Evolutionary conservation across 495 filamentous ascomycete genomes (phyloP).

Genomic region (Bacidia gigantensis): DNA sequence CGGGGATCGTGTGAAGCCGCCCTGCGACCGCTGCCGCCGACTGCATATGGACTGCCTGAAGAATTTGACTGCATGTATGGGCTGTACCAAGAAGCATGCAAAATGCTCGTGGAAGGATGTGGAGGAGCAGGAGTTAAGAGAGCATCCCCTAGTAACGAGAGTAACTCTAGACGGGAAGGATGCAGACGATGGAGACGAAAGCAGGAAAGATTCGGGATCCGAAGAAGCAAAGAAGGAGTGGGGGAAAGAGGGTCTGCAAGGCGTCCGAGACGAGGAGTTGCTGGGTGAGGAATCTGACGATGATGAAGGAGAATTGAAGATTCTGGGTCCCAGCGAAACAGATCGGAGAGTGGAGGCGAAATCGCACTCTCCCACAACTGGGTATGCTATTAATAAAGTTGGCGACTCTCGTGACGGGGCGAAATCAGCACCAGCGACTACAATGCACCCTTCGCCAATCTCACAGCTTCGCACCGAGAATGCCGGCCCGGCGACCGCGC

Average conservation of each 20-base stretch:
- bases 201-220: neutral
- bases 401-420: slow-evolving; percentile 1
- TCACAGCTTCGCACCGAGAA: neutral
- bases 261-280: slow-evolving; percentile 18
- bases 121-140: slow-evolving; percentile 50
- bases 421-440: slow-evolving; percentile 1
- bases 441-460: neutral
- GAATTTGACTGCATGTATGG: slow-evolving; percentile 71
- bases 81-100: slow-evolving; percentile 78
- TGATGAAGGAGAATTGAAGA: slow-evolving; percentile 14
- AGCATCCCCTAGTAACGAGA: slow-evolving; percentile 17
- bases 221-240: neutral
- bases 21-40: slow-evolving; percentile 71
- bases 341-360: neutral
- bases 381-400: neutral
- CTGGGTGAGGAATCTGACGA: slow-evolving; percentile 15
- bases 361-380: neutral
- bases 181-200: slow-evolving; percentile 10
- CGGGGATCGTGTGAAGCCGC: slow-evolving; percentile 58
- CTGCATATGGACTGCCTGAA: slow-evolving; percentile 72
- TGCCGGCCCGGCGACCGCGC: neutral
- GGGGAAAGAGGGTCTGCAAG: slow-evolving; percentile 6
- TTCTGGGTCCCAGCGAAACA: no score
- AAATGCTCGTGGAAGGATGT: slow-evolving; percentile 73
- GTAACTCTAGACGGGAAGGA: slow-evolving; percentile 7